Evolutionary conservation across 2,329 filamentous ascomycete genomes (phyloP), one percentile per base, ranked within the genome.

Genomic region (Neophaeococcomyces aloes): DNA sequence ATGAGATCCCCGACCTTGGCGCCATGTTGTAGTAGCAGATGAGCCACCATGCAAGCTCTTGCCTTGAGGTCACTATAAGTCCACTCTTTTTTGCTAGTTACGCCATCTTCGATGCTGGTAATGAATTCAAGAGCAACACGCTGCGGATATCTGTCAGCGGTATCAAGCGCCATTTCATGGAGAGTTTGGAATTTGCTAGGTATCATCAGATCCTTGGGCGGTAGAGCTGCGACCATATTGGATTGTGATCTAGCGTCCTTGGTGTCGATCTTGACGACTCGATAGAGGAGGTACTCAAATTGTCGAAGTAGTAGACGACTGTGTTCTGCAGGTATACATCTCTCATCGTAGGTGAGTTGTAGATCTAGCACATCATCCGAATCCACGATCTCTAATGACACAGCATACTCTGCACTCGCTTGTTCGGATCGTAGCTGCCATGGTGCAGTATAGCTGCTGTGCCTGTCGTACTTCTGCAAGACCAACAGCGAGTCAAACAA

Each of bases 401-500:
- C 65, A 0, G 81, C 69, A 59, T 89, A 94, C 62, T 71, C 49
- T 10, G 42, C 29, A 38, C 27, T 48, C 4, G 83, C 81, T 39
- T 75, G 67, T 46, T 94, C 86, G 13, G 76, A 66, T 1, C 76
- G 49, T 0, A 83, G 50, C 5, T 66, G 65, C 81, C 84, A 93
- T 0, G 70, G 64, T 3, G 57, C 33, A 1, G 59, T 44, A 13
- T 53, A 41, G 2, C 53, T 48, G 37, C 29, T 46, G 43, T 29
- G 14, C 13, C 44, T 42, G 14, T 51, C 14, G 46, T 68, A 56
- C 51, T 83, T 85, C 56, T 94, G 88, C 56, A 87, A 89, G 0
- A 86, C 82, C 47, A 95, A 77, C 1, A 95, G 69, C 0, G 86
- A 89, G 56, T 95, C 87, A 53, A 95, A 94, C 0, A 91, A 68